Evolutionary conservation across 768 basidiomycete genomes (phyloP).

Genomic region (Lentinus brumalis): DNA sequence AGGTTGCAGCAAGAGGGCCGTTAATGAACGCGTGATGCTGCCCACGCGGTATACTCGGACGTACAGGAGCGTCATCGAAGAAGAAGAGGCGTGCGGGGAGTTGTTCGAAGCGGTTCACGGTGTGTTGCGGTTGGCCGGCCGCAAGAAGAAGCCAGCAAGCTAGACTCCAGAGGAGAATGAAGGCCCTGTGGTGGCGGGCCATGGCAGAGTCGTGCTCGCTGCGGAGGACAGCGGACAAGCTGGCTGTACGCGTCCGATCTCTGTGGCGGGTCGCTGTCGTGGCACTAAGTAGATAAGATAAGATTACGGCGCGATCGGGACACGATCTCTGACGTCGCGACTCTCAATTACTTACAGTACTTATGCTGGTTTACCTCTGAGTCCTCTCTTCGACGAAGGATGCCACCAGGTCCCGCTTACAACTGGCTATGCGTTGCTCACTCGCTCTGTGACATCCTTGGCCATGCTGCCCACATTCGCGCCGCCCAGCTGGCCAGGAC

Average conservation of each 20-base stretch:
- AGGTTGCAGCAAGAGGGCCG: background rate
- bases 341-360: too few relatives aligned
- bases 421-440: slow-evolving; percentile 73
- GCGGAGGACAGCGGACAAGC: slow-evolving; percentile 22
- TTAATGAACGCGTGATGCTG: slow-evolving; percentile 3
- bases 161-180: slow-evolving; percentile 25
- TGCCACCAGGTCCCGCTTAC: slow-evolving; percentile 72
- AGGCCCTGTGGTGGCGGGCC: slow-evolving; percentile 26
- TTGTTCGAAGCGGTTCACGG: slow-evolving; percentile 62
- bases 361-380: too few relatives aligned
- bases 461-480: slow-evolving; percentile 63
- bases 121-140: slow-evolving; percentile 45
- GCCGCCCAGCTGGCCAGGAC: slow-evolving; percentile 34
- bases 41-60: slow-evolving; percentile 31
- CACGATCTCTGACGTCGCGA: too few relatives aligned
- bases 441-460: slow-evolving; percentile 59
- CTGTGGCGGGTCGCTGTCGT: too few relatives aligned
- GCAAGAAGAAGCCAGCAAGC: slow-evolving; percentile 7
- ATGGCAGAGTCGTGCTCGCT: slow-evolving; percentile 25
- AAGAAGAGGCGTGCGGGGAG: slow-evolving; percentile 80
- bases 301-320: too few relatives aligned
- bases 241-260: background rate
- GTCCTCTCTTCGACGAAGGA: slow-evolving; percentile 23
- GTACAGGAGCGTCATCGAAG: slow-evolving; percentile 89
- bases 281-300: too few relatives aligned